Conservation (phyloP, 2,329 filamentous ascomycete species). For the Corynespora cassiicola region DNA sequence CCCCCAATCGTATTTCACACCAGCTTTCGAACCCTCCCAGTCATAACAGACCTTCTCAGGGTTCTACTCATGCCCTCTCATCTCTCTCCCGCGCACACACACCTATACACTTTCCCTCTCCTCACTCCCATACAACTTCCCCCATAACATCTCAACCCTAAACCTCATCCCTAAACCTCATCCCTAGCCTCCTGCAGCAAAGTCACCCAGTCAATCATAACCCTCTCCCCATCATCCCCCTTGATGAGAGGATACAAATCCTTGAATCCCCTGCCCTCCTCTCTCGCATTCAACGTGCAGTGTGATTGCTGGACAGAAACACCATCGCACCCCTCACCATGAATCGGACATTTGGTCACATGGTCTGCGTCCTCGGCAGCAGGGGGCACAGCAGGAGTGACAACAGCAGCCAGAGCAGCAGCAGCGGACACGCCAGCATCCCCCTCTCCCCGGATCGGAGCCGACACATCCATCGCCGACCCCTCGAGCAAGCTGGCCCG, state of each 20-base stretch:
- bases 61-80: background rate
- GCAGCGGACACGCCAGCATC: too few species aligned
- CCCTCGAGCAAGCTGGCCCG: too few species aligned
- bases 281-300: constrained; percentile 12
- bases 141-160: background rate
- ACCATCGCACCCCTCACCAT: constrained; percentile 28
- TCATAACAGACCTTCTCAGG: too few species aligned
- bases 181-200: constrained; percentile 25
- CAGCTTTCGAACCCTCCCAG: too few species aligned
- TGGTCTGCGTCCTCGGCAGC: too few species aligned
- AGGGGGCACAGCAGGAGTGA: too few species aligned
- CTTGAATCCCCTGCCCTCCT: constrained; percentile 15
- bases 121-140: too few species aligned
- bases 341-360: constrained; percentile 19
- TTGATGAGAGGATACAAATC: constrained; percentile 22
- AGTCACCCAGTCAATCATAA: constrained; percentile 34
- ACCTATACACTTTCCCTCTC: too few species aligned
- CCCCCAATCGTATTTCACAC: too few species aligned
- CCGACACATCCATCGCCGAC: background rate
- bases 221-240: constrained; percentile 11
- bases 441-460: background rate
- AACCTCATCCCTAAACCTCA: constrained; percentile 4
- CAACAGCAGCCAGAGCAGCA: too few species aligned
- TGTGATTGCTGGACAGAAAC: constrained; percentile 11
- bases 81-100: background rate